phyloP scores from a whole-genome alignment of 2,329 filamentous ascomycete genomes.

The Lecanosticta acicola region DNA sequence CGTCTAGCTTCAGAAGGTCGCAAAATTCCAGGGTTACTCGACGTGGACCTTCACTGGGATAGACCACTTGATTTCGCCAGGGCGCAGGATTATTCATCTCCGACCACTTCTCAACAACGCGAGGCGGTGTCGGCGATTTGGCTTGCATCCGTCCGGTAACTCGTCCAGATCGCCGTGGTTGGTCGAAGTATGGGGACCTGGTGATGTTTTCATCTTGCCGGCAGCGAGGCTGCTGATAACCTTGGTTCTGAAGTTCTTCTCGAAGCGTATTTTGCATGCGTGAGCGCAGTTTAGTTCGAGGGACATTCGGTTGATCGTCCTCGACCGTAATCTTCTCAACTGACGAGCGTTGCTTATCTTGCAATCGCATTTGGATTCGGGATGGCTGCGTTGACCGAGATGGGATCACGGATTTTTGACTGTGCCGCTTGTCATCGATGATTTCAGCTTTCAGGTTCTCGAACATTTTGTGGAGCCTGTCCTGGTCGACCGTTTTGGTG shows the following conservation, averaged over 20 bases:
- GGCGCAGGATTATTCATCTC: constrained; percentile 14
- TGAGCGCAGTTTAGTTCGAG: background rate
- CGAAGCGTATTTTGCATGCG: constrained; percentile 8
- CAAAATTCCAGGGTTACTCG: constrained; percentile 61
- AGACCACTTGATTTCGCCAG: constrained; percentile 51
- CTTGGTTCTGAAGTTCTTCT: background rate
- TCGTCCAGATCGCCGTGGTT: constrained; percentile 6
- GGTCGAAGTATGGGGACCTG: constrained; percentile 6
- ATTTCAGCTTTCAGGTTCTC: background rate
- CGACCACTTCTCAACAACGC: constrained; percentile 21
- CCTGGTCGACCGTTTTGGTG: background rate
- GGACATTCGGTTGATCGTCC: too few species aligned
- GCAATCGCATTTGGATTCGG: too few species aligned
- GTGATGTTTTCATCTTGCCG: background rate
- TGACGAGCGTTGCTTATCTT: too few species aligned
- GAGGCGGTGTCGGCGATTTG: constrained; percentile 8
- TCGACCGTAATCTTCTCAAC: too few species aligned
- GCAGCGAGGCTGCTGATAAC: constrained; percentile 1
- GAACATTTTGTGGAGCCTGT: background rate
- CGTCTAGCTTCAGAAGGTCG: constrained; percentile 73
- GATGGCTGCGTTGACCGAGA: too few species aligned
- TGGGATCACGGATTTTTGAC: too few species aligned
- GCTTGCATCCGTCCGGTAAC: constrained; percentile 17
- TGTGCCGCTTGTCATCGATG: too few species aligned
- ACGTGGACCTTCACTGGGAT: constrained; percentile 52